Percentiles rank a stretch among this genome's conserved stretches.
phyloP scores from a whole-genome alignment of 2,329 filamentous ascomycete genomes.

The Pestalotiopsis sp. region DNA sequence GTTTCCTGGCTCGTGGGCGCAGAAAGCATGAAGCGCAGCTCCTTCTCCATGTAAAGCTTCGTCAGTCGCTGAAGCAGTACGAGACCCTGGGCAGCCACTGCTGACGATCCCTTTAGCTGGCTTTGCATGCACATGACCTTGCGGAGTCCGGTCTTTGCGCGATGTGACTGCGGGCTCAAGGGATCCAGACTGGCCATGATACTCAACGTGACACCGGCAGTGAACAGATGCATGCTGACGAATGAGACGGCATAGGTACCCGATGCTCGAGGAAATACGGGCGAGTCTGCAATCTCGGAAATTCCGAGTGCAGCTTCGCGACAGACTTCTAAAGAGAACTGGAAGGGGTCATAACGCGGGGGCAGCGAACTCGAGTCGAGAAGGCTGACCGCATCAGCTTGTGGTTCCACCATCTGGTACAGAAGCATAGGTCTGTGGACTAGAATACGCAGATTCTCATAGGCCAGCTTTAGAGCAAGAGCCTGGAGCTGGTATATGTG shows the following conservation, averaged over 20 bases:
- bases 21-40: not conserved
- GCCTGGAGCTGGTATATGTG: not conserved
- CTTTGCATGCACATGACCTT: constrained; percentile 27
- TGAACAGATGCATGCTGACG: constrained; percentile 28
- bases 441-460: not conserved
- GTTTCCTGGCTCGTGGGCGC: not conserved
- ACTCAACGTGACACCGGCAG: constrained; percentile 26
- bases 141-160: constrained; percentile 24
- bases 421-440: not conserved
- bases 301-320: not conserved
- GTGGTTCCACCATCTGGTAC: not conserved
- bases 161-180: constrained; percentile 21
- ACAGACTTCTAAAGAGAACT: not conserved
- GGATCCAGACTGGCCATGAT: constrained; percentile 25
- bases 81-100: not conserved
- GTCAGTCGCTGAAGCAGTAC: not conserved
- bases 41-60: not conserved
- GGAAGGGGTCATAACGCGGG: not conserved
- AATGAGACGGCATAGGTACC: constrained; percentile 28
- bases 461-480: not conserved
- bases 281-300: constrained; percentile 15
- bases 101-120: not conserved
- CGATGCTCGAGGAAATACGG: constrained; percentile 19
- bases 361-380: no score
- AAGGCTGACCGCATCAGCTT: not conserved